These are phyloP conservation scores for Dillenia suffruticosa DNA, from an alignment of 164 flowering plant genomes.

Conservation along the genomic window DNA sequence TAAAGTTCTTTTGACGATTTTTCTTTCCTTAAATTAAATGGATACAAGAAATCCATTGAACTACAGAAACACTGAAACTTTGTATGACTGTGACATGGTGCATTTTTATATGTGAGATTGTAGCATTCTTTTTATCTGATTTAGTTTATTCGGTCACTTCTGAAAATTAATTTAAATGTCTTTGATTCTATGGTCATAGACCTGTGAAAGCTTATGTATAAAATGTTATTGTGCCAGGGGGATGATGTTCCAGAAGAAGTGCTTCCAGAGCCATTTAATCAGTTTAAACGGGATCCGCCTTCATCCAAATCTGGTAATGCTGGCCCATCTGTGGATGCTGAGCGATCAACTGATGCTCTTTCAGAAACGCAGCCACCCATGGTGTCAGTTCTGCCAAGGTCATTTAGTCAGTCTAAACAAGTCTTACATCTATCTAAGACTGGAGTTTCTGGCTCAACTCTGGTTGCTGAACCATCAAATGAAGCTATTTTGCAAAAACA, in stretches of 20 bases:
- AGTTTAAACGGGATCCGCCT: conserved; percentile 12
- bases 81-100: too few species aligned
- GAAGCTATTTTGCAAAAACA: conserved; percentile 9
- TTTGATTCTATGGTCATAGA: too few species aligned
- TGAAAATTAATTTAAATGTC: too few species aligned
- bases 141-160: too few species aligned
- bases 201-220: too few species aligned
- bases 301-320: conserved; percentile 2
- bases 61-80: too few species aligned
- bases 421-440: conserved; percentile 2
- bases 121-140: too few species aligned
- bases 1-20: too few species aligned
- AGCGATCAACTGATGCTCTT: conserved; percentile 12
- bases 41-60: too few species aligned
- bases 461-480: conserved; percentile 9
- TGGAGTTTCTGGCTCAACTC: conserved; percentile 2
- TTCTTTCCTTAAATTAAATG: too few species aligned
- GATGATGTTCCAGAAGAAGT: conserved; percentile 62
- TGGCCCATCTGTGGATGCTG: conserved; percentile 3
- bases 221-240: conserved; percentile 31
- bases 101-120: too few species aligned
- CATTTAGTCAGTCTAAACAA: conserved; percentile 32
- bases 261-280: conserved; percentile 53
- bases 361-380: conserved; percentile 12
- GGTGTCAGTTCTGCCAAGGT: conserved; percentile 41